Evolutionary conservation across 2,329 filamentous ascomycete species (phyloP).

Genomic region (Blumeria hordei): DNA sequence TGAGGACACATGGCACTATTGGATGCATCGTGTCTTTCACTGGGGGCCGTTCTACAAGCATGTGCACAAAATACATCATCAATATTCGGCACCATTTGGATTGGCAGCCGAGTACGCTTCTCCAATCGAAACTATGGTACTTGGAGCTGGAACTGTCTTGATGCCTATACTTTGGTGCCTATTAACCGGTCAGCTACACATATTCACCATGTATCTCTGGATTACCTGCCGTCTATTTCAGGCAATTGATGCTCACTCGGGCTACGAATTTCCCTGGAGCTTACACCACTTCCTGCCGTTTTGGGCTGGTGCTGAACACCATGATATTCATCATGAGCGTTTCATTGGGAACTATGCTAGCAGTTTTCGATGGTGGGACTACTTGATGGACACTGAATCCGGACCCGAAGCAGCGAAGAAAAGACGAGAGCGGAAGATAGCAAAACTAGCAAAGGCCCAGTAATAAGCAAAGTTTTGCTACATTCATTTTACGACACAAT

Average conservation of each 20-base stretch:
- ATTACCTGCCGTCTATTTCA: conserved; percentile 84
- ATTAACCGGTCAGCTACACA: conserved; percentile 68
- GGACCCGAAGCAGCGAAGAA: conserved; percentile 67
- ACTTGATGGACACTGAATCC: conserved; percentile 75
- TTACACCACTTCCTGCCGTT: conserved; percentile 88
- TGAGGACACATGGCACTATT: conserved; percentile 98
- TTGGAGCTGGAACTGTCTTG: conserved; percentile 69
- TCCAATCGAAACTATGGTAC: conserved; percentile 86
- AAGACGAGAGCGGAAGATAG: conserved; percentile 51
- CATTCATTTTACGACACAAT: background rate
- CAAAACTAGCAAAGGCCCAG: conserved; percentile 38
- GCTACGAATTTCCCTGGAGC: conserved; percentile 96
- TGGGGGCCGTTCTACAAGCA: conserved; percentile 87
- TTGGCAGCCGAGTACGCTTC: conserved; percentile 94
- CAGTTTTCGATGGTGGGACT: conserved; percentile 99
- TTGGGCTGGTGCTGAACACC: conserved; percentile 93
- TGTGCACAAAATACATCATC: conserved; percentile 98
- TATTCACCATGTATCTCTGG: conserved; percentile 95
- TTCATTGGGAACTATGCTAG: conserved; percentile 97
- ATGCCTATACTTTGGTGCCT: conserved; percentile 64
- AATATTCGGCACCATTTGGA: conserved; percentile 92
- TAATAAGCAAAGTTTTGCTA: conserved; percentile 6
- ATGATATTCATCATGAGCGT: conserved; percentile 92
- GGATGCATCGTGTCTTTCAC: conserved; percentile 78
- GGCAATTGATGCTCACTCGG: conserved; percentile 90